These are phyloP conservation scores for Stachybotrys elegans DNA, from an alignment of 2,329 filamentous ascomycete genomes.

Conservation along the genomic window DNA sequence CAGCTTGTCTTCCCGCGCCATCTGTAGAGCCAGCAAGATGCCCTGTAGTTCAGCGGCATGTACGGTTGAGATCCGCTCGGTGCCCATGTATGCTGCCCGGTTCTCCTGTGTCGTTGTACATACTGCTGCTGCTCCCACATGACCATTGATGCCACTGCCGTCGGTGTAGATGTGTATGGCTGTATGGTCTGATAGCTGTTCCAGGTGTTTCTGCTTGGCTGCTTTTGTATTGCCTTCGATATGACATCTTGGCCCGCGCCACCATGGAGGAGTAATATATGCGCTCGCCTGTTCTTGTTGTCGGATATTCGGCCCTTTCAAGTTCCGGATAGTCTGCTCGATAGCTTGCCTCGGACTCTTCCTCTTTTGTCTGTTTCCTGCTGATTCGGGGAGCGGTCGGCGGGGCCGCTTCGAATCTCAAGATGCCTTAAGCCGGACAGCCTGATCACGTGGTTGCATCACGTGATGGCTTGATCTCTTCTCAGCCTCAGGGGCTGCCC, in stretches of 20 bases:
- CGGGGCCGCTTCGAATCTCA: no score
- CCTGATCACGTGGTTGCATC: no score
- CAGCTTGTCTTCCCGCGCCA: background rate
- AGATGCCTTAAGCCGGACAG: no score
- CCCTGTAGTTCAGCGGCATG: constrained; percentile 7
- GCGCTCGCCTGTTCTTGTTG: background rate
- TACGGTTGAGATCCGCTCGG: background rate
- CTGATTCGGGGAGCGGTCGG: background rate
- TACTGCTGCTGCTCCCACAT: constrained; percentile 3
- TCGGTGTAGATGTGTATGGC: constrained; percentile 5
- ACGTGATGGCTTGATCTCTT: no score
- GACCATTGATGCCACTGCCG: constrained; percentile 4
- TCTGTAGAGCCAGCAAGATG: constrained; percentile 5
- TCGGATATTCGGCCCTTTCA: background rate
- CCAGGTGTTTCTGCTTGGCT: background rate
- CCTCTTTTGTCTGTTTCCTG: background rate
- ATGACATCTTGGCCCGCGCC: background rate
- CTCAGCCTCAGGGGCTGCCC: no score
- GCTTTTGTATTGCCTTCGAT: constrained; percentile 3
- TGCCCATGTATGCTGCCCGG: constrained; percentile 1
- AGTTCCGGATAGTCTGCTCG: background rate
- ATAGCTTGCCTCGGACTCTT: background rate
- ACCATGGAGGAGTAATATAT: background rate
- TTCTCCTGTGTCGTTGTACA: background rate
- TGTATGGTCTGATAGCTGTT: background rate